phyloP scores from a whole-genome alignment of 805 yeast species.

The Ogataea polymorpha region DNA sequence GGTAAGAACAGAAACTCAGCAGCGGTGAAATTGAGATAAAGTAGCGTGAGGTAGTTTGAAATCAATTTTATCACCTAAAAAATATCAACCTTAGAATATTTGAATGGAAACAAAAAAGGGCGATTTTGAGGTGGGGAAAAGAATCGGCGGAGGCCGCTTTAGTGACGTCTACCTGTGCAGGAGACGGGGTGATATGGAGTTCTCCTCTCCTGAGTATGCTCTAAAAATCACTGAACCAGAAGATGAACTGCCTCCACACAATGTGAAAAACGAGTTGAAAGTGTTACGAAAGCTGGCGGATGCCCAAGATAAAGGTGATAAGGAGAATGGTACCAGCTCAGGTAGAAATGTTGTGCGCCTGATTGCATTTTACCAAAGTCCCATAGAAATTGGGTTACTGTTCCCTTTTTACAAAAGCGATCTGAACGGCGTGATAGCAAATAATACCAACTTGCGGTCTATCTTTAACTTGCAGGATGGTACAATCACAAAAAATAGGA shows the following conservation, averaged over 20 bases:
- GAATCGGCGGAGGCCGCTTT: slow-evolving; percentile 43
- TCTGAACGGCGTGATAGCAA: slow-evolving; percentile 34
- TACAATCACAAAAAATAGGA: slow-evolving; percentile 1
- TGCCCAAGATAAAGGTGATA: neutral
- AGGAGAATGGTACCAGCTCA: neutral
- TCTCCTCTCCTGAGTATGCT: slow-evolving; percentile 32
- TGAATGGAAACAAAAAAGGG: slow-evolving; percentile 13
- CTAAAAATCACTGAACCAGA: slow-evolving; percentile 48
- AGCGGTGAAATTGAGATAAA: neutral
- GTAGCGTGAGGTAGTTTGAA: too few species aligned
- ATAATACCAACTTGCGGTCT: slow-evolving; percentile 32
- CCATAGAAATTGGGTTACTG: slow-evolving; percentile 38
- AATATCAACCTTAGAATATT: neutral
- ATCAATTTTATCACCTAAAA: neutral
- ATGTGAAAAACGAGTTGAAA: slow-evolving; percentile 42
- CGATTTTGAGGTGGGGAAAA: slow-evolving; percentile 18
- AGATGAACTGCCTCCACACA: slow-evolving; percentile 53
- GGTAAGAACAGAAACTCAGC: neutral
- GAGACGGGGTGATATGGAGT: slow-evolving; percentile 1
- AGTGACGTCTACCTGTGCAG: slow-evolving; percentile 35
- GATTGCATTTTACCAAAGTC: slow-evolving; percentile 14
- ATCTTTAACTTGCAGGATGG: slow-evolving; percentile 20
- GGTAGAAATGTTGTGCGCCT: slow-evolving; percentile 17
- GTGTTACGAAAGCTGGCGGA: slow-evolving; percentile 30
- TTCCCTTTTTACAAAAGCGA: slow-evolving; percentile 40